Evolutionary conservation across 2,329 filamentous ascomycete genomes (phyloP).

Genomic region (Monosporascus sp.): DNA sequence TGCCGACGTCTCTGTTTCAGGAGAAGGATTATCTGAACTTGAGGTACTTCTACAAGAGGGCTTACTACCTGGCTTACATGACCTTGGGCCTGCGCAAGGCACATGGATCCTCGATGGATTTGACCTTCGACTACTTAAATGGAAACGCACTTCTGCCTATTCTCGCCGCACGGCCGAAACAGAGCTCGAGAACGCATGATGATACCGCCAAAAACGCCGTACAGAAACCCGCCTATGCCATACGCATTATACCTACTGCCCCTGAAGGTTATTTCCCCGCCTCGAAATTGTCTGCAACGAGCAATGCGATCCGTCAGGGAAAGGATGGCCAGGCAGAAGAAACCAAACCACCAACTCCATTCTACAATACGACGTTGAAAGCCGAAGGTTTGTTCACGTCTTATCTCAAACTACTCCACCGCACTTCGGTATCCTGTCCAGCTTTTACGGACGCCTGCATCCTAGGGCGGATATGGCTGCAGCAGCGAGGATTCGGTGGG

Average conservation of each 20-base stretch:
- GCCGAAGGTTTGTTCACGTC: slow-evolving; percentile 68
- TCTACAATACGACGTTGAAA: slow-evolving; percentile 84
- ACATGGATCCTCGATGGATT: slow-evolving; percentile 46
- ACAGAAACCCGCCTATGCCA: slow-evolving; percentile 43
- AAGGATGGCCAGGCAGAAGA: slow-evolving; percentile 40
- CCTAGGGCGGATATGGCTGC: slow-evolving; percentile 82
- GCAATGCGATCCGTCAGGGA: slow-evolving; percentile 63
- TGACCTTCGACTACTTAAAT: slow-evolving; percentile 62
- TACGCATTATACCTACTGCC: slow-evolving; percentile 74
- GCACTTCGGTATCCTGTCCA: slow-evolving; percentile 62
- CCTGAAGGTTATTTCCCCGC: slow-evolving; percentile 65
- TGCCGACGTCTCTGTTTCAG: slow-evolving; percentile 77
- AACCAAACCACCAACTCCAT: slow-evolving; percentile 57
- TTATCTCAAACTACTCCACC: slow-evolving; percentile 72
- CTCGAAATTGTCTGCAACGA: slow-evolving; percentile 65
- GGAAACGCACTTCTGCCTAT: slow-evolving; percentile 76
- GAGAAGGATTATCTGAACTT: slow-evolving; percentile 93
- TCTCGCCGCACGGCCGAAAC: slow-evolving; percentile 38
- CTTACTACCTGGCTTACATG: slow-evolving; percentile 84
- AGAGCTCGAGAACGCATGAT: slow-evolving; percentile 20
- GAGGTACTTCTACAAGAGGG: slow-evolving; percentile 90
- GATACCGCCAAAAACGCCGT: slow-evolving; percentile 9
- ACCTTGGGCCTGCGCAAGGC: slow-evolving; percentile 63
- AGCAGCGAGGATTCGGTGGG: slow-evolving; percentile 76
- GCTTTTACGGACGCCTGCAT: slow-evolving; percentile 80